Conservation (phyloP, 2,329 filamentous ascomycete species). For the Parastagonospora nodorum region DNA sequence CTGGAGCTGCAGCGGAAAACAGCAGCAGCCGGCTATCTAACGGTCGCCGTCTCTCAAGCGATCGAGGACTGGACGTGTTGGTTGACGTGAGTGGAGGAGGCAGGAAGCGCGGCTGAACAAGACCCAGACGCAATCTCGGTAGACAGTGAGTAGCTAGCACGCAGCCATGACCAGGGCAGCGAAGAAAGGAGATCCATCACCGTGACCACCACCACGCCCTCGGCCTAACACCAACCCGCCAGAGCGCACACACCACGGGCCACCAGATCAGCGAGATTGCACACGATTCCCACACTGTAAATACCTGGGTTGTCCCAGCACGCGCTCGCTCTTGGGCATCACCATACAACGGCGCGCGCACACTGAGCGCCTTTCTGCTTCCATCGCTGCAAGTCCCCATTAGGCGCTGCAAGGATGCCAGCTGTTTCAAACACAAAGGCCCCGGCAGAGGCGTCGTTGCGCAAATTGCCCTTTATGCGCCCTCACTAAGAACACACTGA, state of each 20-base stretch:
- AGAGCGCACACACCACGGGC: conserved; percentile 1
- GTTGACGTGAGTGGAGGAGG: conserved; percentile 37
- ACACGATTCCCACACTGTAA: conserved; percentile 2
- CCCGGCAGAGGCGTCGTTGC: conserved; percentile 23
- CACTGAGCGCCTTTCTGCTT: conserved; percentile 3
- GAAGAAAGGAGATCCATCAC: conserved; percentile 20
- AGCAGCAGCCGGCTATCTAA: conserved; percentile 18
- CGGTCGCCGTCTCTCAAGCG: conserved; percentile 14
- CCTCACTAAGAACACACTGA: conserved; percentile 1
- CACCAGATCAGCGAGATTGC: conserved; percentile 7
- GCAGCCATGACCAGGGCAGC: too few species aligned
- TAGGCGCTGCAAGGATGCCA: conserved; percentile 3
- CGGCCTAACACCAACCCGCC: conserved; percentile 13
- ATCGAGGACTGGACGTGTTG: conserved; percentile 16
- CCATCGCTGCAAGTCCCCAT: conserved; percentile 6
- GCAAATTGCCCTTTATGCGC: conserved; percentile 38
- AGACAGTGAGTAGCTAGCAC: conserved; percentile 10
- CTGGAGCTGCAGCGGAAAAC: conserved; percentile 1
- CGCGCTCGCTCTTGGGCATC: conserved; percentile 3
- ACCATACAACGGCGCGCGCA: background rate
- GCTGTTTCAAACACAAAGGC: conserved; percentile 31
- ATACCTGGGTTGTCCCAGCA: conserved; percentile 11
- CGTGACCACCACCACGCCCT: conserved; percentile 1
- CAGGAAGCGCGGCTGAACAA: conserved; percentile 36
- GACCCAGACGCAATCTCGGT: conserved; percentile 18